Conservation (phyloP, 306 rosid species). For the Rosa multiflora region DNA sequence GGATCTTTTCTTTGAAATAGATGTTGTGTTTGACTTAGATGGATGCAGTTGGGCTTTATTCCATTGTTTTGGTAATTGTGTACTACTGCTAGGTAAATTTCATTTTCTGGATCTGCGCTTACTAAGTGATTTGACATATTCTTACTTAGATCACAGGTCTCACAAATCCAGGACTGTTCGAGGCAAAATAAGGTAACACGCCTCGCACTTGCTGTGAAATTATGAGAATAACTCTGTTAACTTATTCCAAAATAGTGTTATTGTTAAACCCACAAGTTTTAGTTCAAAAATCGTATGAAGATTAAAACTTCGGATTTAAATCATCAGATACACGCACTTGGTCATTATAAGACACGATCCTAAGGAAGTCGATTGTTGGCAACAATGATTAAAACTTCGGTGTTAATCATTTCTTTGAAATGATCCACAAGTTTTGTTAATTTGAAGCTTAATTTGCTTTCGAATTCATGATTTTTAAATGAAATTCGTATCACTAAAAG, state of each 20-base stretch:
- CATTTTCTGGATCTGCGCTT: conserved; percentile 14
- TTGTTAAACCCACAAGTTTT: background rate
- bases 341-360: background rate
- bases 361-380: too few species aligned
- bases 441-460: too few species aligned
- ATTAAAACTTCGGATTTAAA: background rate
- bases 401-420: too few species aligned
- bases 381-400: too few species aligned
- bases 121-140: conserved; percentile 15
- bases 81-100: background rate
- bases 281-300: background rate
- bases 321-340: too few species aligned
- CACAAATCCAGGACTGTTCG: conserved; percentile 81
- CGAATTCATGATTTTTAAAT: too few species aligned
- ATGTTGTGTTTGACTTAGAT: too few species aligned
- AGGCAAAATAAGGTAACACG: conserved; percentile 79
- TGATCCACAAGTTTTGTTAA: too few species aligned
- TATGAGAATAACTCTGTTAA: background rate
- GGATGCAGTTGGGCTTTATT: too few species aligned
- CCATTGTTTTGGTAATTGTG: too few species aligned
- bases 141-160: conserved; percentile 67
- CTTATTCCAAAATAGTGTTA: background rate
- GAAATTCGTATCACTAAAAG: too few species aligned
- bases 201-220: background rate
- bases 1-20: too few species aligned